A percentile compares a stretch with the other conserved stretches of the same genome.
phyloP scores from a whole-genome alignment of 2,329 filamentous ascomycete species.

The Kalmusia sp. region DNA sequence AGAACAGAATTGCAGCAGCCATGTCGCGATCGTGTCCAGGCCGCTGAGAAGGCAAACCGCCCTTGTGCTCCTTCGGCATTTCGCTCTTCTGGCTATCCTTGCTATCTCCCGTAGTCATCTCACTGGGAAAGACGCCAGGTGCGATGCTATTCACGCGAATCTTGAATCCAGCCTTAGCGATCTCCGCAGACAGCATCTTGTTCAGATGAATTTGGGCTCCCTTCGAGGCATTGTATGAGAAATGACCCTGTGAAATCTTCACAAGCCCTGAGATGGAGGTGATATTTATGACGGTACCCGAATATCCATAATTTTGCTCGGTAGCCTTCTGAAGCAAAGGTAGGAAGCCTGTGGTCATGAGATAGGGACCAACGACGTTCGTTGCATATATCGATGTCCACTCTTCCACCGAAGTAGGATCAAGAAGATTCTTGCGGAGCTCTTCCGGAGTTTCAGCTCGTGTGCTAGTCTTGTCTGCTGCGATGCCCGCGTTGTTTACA shows the following conservation, averaged over 20 bases:
- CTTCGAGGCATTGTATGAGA: constrained; percentile 59
- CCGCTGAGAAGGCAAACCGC: constrained; percentile 57
- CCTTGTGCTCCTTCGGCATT: constrained; percentile 61
- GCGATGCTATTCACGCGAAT: constrained; percentile 65
- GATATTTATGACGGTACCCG: constrained; percentile 56
- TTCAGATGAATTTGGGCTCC: constrained; percentile 62
- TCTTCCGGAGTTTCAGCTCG: constrained; percentile 52
- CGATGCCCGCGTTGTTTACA: constrained; percentile 58
- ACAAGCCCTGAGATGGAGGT: constrained; percentile 54
- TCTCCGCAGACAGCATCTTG: constrained; percentile 61
- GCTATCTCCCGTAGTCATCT: constrained; percentile 63
- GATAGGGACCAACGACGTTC: constrained; percentile 57
- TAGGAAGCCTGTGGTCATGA: constrained; percentile 56
- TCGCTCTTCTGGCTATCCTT: constrained; percentile 62
- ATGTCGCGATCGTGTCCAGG: constrained; percentile 67
- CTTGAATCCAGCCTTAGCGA: constrained; percentile 60
- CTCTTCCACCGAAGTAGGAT: constrained; percentile 52
- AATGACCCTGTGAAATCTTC: constrained; percentile 55
- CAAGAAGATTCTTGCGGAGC: constrained; percentile 54
- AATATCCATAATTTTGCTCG: constrained; percentile 51
- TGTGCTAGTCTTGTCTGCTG: constrained; percentile 45
- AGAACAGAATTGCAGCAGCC: constrained; percentile 63
- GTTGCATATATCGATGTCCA: constrained; percentile 55
- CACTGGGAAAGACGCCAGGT: constrained; percentile 63
- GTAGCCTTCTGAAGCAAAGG: constrained; percentile 54